phyloP scores from a whole-genome alignment of 192 early-diverging fungal genomes.

The Polychytrium aggregatum region DNA sequence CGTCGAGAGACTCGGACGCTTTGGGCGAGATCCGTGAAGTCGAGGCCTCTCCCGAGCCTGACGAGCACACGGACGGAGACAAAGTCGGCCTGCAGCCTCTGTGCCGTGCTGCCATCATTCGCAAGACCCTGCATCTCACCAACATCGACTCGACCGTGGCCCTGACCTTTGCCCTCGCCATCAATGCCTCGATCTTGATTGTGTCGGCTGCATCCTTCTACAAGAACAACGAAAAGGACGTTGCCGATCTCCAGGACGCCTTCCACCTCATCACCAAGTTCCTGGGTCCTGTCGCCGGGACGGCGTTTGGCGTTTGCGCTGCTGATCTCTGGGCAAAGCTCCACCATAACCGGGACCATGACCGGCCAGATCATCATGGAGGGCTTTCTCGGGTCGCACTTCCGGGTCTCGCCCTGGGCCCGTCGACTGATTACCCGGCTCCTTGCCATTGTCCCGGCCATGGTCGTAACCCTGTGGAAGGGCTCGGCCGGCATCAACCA shows the following conservation, averaged over 20 bases:
- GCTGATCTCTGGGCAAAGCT: slow-evolving; percentile 61
- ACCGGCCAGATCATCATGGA: slow-evolving; percentile 73
- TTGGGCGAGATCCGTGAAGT: slow-evolving; percentile 17
- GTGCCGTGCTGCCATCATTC: slow-evolving; percentile 16
- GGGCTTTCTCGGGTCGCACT: slow-evolving; percentile 45
- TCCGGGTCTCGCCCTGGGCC: slow-evolving; percentile 37
- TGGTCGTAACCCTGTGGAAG: slow-evolving; percentile 40
- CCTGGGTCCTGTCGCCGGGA: slow-evolving; percentile 48
- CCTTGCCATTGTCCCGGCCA: slow-evolving; percentile 60
- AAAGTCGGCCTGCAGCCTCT: not conserved
- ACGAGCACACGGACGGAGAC: not conserved
- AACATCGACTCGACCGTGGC: slow-evolving; percentile 53
- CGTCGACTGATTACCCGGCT: slow-evolving; percentile 57
- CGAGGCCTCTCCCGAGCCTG: not conserved
- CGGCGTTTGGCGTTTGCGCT: slow-evolving; percentile 65
- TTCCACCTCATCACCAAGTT: slow-evolving; percentile 41
- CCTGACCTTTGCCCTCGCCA: slow-evolving; percentile 57
- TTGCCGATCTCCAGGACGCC: slow-evolving; percentile 55
- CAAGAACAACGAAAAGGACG: slow-evolving; percentile 27
- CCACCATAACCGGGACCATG: slow-evolving; percentile 69
- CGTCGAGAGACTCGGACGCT: slow-evolving; percentile 12
- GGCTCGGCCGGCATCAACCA: slow-evolving; percentile 39
- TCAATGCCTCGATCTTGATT: slow-evolving; percentile 69
- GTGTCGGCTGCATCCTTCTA: slow-evolving; percentile 64
- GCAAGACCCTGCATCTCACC: slow-evolving; percentile 34